These are phyloP conservation scores for Scleromitrula shiraiana DNA, from an alignment of 2,329 filamentous ascomycete species.

Conservation along the genomic window DNA sequence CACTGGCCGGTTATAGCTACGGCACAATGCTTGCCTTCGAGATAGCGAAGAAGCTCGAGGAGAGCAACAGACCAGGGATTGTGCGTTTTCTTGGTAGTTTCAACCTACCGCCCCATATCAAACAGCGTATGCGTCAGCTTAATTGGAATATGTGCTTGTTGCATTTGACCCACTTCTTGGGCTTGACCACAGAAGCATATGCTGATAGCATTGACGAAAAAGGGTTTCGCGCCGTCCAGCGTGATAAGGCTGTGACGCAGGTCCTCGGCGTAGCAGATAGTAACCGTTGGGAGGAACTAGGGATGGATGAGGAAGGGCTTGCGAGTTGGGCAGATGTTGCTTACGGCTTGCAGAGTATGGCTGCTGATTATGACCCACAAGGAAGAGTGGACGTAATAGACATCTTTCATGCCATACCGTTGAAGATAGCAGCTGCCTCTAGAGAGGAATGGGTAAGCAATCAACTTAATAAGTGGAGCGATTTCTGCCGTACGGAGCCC, in stretches of 20 bases:
- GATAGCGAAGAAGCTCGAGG: conserved; percentile 38
- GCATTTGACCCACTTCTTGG: conserved; percentile 32
- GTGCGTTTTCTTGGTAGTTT: conserved; percentile 39
- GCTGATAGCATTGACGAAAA: neutral
- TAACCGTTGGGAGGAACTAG: conserved; percentile 26
- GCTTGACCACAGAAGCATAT: conserved; percentile 28
- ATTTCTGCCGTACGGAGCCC: conserved; percentile 25
- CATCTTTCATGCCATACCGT: conserved; percentile 35
- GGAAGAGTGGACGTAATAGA: conserved; percentile 34
- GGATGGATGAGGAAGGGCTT: conserved; percentile 24
- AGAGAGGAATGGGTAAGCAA: conserved; percentile 29
- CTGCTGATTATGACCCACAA: conserved; percentile 36
- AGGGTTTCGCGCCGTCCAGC: neutral
- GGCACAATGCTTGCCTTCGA: conserved; percentile 45
- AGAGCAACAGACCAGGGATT: conserved; percentile 17
- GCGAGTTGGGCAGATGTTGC: conserved; percentile 33
- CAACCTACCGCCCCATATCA: conserved; percentile 43
- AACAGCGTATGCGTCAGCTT: conserved; percentile 21
- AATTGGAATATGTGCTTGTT: conserved; percentile 31
- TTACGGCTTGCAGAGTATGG: conserved; percentile 32
- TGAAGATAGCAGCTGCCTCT: conserved; percentile 8
- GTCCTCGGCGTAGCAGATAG: neutral
- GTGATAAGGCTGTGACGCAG: neutral
- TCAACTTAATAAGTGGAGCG: conserved; percentile 31
- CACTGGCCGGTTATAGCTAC: conserved; percentile 43